Conservation (phyloP, 1,284 basidiomycete species). For the Apiotrichum gamsii region DNA sequence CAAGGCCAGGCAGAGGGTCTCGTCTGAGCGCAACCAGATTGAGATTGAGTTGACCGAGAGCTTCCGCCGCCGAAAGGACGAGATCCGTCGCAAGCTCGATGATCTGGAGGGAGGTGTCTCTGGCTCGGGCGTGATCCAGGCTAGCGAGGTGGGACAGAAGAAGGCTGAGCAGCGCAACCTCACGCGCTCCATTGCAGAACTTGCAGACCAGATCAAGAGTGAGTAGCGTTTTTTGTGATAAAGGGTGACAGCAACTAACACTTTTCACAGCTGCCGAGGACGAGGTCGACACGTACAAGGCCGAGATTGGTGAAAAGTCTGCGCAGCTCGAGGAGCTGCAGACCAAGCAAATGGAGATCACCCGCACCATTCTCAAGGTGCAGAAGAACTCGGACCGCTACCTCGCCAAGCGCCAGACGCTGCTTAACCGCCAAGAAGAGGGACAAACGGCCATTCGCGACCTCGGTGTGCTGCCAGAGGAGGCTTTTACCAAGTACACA, state of each 20-base stretch:
- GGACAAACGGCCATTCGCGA: constrained; percentile 92
- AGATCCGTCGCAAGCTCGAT: constrained; percentile 71
- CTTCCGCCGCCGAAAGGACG: constrained; percentile 68
- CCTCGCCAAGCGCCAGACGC: constrained; percentile 80
- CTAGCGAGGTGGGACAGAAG: constrained; percentile 59
- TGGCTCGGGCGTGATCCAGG: constrained; percentile 56
- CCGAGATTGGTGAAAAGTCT: constrained; percentile 61
- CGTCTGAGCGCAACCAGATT: constrained; percentile 68
- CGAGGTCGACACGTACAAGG: constrained; percentile 57
- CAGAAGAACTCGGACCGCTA: constrained; percentile 95
- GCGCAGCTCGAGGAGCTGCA: constrained; percentile 68
- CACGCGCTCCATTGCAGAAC: constrained; percentile 58
- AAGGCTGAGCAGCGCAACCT: constrained; percentile 63
- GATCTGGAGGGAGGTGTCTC: constrained; percentile 58
- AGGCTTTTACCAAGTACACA: constrained; percentile 93
- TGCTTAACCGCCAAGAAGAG: constrained; percentile 78
- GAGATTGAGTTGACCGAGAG: constrained; percentile 93
- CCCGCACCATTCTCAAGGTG: constrained; percentile 73
- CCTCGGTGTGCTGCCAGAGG: constrained; percentile 90
- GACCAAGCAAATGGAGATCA: constrained; percentile 75
- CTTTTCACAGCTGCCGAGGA: constrained; percentile 51
- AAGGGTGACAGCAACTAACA: no score
- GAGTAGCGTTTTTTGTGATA: no score
- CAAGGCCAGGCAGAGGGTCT: constrained; percentile 68
- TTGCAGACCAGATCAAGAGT: constrained; percentile 64